Evolutionary conservation across 257 asterid species (phyloP), one percentile per base, ranked within the genome.

Genomic region (Lithospermum erythrorhizon): DNA sequence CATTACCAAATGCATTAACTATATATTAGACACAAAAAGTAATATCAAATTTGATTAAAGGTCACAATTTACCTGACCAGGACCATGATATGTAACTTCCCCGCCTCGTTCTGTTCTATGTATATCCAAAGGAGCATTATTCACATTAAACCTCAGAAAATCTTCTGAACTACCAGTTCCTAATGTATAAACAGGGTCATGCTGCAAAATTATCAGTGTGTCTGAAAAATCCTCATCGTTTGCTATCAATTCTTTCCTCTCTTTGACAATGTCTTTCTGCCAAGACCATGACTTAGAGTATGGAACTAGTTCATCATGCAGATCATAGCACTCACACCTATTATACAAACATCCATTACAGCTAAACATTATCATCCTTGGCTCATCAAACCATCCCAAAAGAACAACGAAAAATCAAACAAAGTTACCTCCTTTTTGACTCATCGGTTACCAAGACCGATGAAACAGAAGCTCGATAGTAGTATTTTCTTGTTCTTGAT

Each of bases 1-100:
- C 49, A 13, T 41, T 11, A 11, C 49, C 2, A 41, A 41, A 41
- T 41, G 49, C 49, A 41, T 41, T 41, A 41, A 41, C 2, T 41
- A 41, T 41, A 41, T 41, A 41, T 11, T 41, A 41, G 49, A 11
- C 49, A 35, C 9, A 41, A 37, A 37, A 7, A 37, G 4, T 3
- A 41, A 41, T 14, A 41, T 41, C 49, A 11, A 55, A 21, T 20
- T 55, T 9, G 15, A 20, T 20, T 7, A 56, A 6, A 17, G 32
- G 14, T 53, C 11, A 55, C 57, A 63, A 59, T 59, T 49, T 66
- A 93, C 99, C 94, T 93, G 96, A 24, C 99, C 96, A 73, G 97
- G 99, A 51, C 96, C 97, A 72, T 93, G 95, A 68, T 80, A 90
- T n/a, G 96, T 90, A 66, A 90, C 93, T 79, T 90, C 98, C 8